Evolutionary conservation across 2,329 filamentous ascomycete species (phyloP).

Genomic region (Hymenoscyphus albidus): DNA sequence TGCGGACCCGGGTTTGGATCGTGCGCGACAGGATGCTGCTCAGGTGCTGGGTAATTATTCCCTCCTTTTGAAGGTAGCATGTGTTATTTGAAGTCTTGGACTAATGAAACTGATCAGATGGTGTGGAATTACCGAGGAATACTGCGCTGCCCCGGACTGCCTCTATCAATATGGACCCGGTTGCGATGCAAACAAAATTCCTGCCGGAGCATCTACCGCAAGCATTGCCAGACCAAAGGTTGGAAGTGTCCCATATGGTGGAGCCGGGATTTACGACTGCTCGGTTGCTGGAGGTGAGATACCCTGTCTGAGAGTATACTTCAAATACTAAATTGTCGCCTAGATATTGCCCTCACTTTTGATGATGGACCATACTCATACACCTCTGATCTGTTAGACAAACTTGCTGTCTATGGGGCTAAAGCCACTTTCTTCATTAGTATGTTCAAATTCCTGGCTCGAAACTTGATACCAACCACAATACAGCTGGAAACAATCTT

Average conservation of each 20-base stretch:
- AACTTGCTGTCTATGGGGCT: slow-evolving; percentile 55
- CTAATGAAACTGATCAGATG: slow-evolving; percentile 16
- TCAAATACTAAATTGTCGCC: slow-evolving; percentile 39
- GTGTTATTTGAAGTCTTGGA: not conserved
- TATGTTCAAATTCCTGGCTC: slow-evolving; percentile 38
- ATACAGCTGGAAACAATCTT: slow-evolving; percentile 48
- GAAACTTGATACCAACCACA: slow-evolving; percentile 8
- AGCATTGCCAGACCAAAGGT: slow-evolving; percentile 46
- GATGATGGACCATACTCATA: slow-evolving; percentile 64
- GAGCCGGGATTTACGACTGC: slow-evolving; percentile 54
- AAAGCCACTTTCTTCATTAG: slow-evolving; percentile 61
- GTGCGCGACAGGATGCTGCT: slow-evolving; percentile 30
- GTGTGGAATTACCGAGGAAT: slow-evolving; percentile 37
- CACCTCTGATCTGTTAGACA: slow-evolving; percentile 49
- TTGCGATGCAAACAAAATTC: slow-evolving; percentile 56
- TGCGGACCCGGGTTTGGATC: slow-evolving; percentile 29
- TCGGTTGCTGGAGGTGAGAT: slow-evolving; percentile 44
- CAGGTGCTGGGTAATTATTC: slow-evolving; percentile 25
- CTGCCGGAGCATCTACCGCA: slow-evolving; percentile 53
- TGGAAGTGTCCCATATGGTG: slow-evolving; percentile 53
- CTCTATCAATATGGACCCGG: slow-evolving; percentile 56
- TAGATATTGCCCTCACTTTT: slow-evolving; percentile 59
- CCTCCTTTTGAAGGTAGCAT: not conserved
- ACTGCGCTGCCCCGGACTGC: slow-evolving; percentile 60
- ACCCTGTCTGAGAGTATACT: slow-evolving; percentile 44